These are phyloP conservation scores for Phytophthora rubi DNA, from an alignment of 352 stramenopile genomes.

Conservation along the genomic window DNA sequence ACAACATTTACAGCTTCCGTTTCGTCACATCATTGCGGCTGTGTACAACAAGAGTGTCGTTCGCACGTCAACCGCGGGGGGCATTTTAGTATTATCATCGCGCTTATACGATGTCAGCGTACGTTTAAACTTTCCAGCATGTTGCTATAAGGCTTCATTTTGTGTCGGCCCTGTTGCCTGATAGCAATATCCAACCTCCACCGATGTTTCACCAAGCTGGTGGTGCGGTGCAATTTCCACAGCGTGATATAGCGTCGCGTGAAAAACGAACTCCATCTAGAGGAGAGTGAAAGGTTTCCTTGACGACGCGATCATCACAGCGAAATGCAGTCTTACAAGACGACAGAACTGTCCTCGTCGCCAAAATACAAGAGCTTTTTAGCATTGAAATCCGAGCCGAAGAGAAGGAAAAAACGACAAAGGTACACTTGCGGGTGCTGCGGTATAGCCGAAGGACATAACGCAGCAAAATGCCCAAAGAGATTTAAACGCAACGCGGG, in stretches of 20 bases:
- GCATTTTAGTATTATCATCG: neutral
- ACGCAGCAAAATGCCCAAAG: neutral
- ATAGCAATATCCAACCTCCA: neutral
- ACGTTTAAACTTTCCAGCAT: neutral
- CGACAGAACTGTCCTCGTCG: neutral
- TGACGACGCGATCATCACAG: neutral
- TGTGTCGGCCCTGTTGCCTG: neutral
- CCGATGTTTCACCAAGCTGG: neutral
- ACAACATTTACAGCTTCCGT: constrained; percentile 9
- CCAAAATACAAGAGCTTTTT: neutral
- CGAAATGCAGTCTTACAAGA: neutral
- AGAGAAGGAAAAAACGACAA: neutral
- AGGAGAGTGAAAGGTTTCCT: neutral
- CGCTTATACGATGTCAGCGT: neutral
- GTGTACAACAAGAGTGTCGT: neutral
- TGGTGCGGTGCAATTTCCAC: neutral
- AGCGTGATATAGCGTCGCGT: neutral
- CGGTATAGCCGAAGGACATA: neutral
- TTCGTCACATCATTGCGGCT: constrained; percentile 1
- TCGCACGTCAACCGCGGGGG: neutral
- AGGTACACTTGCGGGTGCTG: neutral
- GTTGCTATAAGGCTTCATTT: neutral
- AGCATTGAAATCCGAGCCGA: neutral
- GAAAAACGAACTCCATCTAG: neutral
- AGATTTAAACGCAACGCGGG: neutral